These are phyloP conservation scores for Ophiostoma quercus DNA, from an alignment of 2,329 filamentous ascomycete genomes.

Conservation along the genomic window DNA sequence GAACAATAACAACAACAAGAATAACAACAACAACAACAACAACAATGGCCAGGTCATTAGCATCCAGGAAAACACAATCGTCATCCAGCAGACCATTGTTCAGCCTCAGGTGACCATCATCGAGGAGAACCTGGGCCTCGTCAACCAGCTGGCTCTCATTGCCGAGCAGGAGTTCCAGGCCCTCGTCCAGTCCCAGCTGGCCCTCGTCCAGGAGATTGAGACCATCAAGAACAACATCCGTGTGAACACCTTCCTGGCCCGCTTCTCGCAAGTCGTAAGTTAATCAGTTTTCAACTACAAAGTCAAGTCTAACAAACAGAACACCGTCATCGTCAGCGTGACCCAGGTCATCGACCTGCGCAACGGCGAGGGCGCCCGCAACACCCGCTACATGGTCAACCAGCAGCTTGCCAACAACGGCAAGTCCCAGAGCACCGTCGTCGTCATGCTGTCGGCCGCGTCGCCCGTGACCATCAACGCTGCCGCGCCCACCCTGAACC, in stretches of 20 bases:
- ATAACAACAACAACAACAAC: conserved; percentile 29
- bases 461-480: conserved; percentile 36
- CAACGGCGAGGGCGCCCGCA: conserved; percentile 28
- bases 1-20: conserved; percentile 32
- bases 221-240: conserved; percentile 42
- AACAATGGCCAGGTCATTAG: conserved; percentile 21
- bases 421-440: conserved; percentile 33
- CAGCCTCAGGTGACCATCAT: conserved; percentile 34
- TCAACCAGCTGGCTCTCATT: conserved; percentile 34
- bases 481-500: conserved; percentile 30
- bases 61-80: conserved; percentile 31
- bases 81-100: conserved; percentile 35
- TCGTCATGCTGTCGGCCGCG: conserved; percentile 39
- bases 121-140: conserved; percentile 36
- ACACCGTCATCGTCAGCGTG: conserved; percentile 38
- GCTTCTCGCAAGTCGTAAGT: conserved; percentile 34
- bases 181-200: conserved; percentile 37
- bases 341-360: conserved; percentile 37
- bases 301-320: conserved; percentile 22
- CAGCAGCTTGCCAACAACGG: conserved; percentile 39
- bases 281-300: not conserved
- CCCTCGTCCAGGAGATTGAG: conserved; percentile 37
- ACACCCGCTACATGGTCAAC: conserved; percentile 39
- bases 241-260: conserved; percentile 38
- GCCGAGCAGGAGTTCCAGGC: conserved; percentile 38